These are phyloP conservation scores for Saccharomyces hybrid DNA, from an alignment of 1,139 yeast species.

Conservation along the genomic window DNA sequence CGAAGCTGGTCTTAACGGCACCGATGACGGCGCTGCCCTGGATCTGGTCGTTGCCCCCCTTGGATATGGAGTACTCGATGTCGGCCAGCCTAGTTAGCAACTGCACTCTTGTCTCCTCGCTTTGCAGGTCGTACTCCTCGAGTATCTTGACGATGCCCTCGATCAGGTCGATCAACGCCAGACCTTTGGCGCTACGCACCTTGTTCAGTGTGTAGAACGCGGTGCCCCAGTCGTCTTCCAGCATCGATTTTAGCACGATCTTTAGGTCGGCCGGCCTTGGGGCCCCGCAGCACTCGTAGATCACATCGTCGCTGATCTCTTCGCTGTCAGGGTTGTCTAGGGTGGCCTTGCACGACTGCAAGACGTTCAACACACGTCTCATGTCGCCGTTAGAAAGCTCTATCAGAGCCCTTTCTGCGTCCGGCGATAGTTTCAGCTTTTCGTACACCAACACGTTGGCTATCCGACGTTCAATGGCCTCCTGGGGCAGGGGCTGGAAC, in stretches of 20 bases:
- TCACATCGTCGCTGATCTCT: constrained; percentile 62
- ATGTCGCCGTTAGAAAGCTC: constrained; percentile 82
- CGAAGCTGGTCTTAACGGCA: constrained; percentile 52
- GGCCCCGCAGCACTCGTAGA: constrained; percentile 92
- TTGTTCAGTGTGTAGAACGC: constrained; percentile 57
- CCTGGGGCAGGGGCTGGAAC: constrained; percentile 69
- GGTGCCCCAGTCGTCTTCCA: constrained; percentile 84
- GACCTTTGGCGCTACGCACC: constrained; percentile 65
- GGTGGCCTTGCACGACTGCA: constrained; percentile 90
- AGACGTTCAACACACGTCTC: constrained; percentile 88
- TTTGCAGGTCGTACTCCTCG: constrained; percentile 54
- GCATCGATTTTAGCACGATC: constrained; percentile 61
- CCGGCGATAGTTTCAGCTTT: constrained; percentile 46
- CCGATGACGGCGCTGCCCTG: constrained; percentile 90
- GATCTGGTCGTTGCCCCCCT: constrained; percentile 86
- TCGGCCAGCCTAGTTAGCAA: constrained; percentile 70
- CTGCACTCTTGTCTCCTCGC: constrained; percentile 49
- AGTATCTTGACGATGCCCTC: constrained; percentile 67
- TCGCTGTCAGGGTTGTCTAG: constrained; percentile 37
- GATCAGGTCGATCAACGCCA: constrained; percentile 81
- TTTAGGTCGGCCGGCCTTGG: constrained; percentile 86
- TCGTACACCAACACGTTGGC: constrained; percentile 64
- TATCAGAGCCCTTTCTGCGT: constrained; percentile 61
- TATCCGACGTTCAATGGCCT: constrained; percentile 62
- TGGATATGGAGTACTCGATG: constrained; percentile 81